A percentile compares a stretch with the other conserved stretches of the same genome.
These are phyloP conservation scores for Blastobotrys illinoisensis DNA, from an alignment of 1,139 yeast genomes.

Conservation along the genomic window DNA sequence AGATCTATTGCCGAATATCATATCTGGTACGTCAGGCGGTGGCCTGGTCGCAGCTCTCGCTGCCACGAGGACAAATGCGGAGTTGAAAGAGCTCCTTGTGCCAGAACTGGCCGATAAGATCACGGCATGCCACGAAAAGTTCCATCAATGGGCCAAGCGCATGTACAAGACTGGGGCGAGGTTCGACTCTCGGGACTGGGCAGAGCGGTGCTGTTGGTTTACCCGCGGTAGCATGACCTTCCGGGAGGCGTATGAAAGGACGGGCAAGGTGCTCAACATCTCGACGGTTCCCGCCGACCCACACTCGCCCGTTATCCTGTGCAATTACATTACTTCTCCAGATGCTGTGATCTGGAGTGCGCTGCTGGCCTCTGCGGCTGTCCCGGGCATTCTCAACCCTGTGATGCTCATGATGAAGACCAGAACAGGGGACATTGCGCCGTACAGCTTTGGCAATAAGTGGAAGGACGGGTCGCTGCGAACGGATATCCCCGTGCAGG, in stretches of 20 bases:
- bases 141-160: constrained; percentile 52
- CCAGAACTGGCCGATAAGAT: constrained; percentile 63
- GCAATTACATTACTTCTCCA: constrained; percentile 74
- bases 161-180: constrained; percentile 75
- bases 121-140: constrained; percentile 66
- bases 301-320: constrained; percentile 72
- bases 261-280: constrained; percentile 67
- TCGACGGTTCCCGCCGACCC: constrained; percentile 81
- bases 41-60: constrained; percentile 74
- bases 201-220: constrained; percentile 60
- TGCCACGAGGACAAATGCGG: constrained; percentile 66
- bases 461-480: constrained; percentile 74
- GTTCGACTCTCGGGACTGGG: constrained; percentile 73
- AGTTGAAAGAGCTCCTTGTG: constrained; percentile 48
- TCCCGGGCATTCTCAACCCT: constrained; percentile 79
- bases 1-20: constrained; percentile 59
- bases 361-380: constrained; percentile 72
- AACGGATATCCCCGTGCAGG: constrained; percentile 66
- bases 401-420: constrained; percentile 74
- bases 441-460: constrained; percentile 68
- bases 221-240: constrained; percentile 70
- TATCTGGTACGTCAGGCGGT: constrained; percentile 81
- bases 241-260: constrained; percentile 59
- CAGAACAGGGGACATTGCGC: constrained; percentile 43
- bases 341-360: constrained; percentile 81